Conservation (phyloP, 176 grass and related monocot genomes). For the Alopecurus myosuroides region DNA sequence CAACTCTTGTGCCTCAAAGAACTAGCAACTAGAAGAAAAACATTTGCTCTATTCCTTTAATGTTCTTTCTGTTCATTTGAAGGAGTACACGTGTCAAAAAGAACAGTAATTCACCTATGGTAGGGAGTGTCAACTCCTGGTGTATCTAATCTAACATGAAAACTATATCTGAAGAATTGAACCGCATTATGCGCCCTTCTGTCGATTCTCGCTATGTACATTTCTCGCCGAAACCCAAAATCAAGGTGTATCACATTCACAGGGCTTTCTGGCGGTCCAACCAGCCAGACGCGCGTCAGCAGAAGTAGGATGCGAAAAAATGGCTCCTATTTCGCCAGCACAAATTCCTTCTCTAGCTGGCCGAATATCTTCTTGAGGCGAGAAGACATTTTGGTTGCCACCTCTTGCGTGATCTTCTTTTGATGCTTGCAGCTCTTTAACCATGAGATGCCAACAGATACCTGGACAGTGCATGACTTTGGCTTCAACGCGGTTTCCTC, state of each 20-base stretch:
- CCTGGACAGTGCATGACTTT: constrained; percentile 60
- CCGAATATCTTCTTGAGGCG: constrained; percentile 73
- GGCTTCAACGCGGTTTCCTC: constrained; percentile 42
- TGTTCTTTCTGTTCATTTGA: neutral
- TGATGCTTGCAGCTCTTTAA: constrained; percentile 70
- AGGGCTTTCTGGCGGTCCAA: neutral
- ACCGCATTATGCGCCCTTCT: too few species aligned
- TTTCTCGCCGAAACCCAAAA: neutral
- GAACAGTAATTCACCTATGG: neutral
- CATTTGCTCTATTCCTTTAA: neutral
- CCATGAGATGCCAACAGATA: constrained; percentile 63
- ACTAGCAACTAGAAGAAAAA: neutral
- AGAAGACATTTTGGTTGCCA: constrained; percentile 44
- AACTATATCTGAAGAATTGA: neutral
- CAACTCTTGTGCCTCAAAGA: neutral
- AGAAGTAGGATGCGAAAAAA: constrained; percentile 17
- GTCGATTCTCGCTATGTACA: constrained; percentile 7
- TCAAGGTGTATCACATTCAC: too few species aligned
- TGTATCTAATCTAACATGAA: constrained; percentile 25
- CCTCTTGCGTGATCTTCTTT: constrained; percentile 71
- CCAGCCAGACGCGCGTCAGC: constrained; percentile 15
- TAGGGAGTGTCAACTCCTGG: neutral
- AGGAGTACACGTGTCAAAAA: neutral
- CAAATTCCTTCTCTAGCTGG: constrained; percentile 59
- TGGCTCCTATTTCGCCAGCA: constrained; percentile 29